phyloP scores from a whole-genome alignment of 257 asterid genomes.

The Lithospermum erythrorhizon region DNA sequence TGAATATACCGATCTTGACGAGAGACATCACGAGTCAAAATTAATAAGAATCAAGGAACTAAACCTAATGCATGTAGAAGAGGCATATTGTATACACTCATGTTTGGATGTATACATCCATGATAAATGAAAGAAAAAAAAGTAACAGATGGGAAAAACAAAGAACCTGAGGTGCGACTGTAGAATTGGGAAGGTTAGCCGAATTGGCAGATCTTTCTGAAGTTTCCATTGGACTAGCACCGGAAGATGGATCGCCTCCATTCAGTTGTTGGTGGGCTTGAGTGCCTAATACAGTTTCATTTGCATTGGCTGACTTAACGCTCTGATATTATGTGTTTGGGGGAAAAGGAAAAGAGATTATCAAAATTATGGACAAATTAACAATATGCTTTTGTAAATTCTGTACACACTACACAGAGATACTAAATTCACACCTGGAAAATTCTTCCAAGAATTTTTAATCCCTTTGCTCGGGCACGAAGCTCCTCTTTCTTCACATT shows the following conservation, averaged over 20 bases:
- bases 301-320: constrained; percentile 56
- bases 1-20: no score
- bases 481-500: constrained; percentile 87
- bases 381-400: neutral
- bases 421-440: constrained; percentile 47
- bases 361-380: neutral
- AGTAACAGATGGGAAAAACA: neutral
- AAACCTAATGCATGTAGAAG: no score
- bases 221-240: constrained; percentile 31
- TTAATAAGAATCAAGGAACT: no score
- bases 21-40: no score
- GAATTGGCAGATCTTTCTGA: constrained; percentile 35
- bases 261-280: constrained; percentile 32
- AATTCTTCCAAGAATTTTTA: constrained; percentile 85
- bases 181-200: constrained; percentile 24
- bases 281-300: constrained; percentile 25
- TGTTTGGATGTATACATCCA: no score
- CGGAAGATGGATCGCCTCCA: constrained; percentile 34
- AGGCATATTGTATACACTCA: no score
- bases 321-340: constrained; percentile 32
- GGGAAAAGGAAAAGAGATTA: neutral
- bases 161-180: constrained; percentile 42
- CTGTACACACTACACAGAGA: constrained; percentile 1
- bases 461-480: constrained; percentile 84
- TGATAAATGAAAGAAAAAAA: no score